Conservation (phyloP, 257 asterid genomes). For the Solanum appendiculatum region DNA sequence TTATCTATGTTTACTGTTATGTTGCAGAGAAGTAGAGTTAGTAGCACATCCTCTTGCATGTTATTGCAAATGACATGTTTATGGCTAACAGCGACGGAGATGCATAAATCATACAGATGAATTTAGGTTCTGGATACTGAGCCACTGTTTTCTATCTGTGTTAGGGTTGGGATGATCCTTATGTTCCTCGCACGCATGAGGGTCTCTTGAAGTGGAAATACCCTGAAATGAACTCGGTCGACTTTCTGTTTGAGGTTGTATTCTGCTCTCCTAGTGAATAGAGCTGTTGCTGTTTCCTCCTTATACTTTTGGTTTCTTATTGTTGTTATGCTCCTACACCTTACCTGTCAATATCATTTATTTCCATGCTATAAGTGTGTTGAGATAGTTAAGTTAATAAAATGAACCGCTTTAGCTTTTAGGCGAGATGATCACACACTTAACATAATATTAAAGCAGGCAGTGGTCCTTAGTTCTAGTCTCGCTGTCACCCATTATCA, state of each 20-base stretch:
- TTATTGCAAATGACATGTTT: not conserved
- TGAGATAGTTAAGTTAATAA: not conserved
- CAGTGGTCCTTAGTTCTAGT: not conserved
- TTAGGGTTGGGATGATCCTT: constrained; percentile 99
- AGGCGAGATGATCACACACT: not conserved
- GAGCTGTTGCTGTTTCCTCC: not conserved
- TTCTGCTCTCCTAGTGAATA: not conserved
- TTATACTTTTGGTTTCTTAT: not conserved
- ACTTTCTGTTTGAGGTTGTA: constrained; percentile 91
- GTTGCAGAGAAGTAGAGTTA: not conserved
- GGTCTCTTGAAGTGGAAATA: constrained; percentile 99
- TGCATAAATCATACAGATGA: not conserved
- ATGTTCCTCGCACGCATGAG: constrained; percentile 90
- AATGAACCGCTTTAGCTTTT: not conserved
- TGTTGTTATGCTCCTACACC: not conserved
- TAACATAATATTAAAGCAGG: not conserved
- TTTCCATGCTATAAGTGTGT: not conserved
- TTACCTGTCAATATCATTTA: not conserved
- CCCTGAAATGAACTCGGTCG: constrained; percentile 90
- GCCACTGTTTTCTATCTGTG: not conserved
- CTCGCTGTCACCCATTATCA: not conserved
- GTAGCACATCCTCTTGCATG: not conserved
- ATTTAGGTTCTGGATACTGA: not conserved
- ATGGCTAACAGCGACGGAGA: not conserved
- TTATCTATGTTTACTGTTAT: not conserved